phyloP scores from a whole-genome alignment of 2,329 filamentous ascomycete genomes.

The Sporothrix pseudoabietina region DNA sequence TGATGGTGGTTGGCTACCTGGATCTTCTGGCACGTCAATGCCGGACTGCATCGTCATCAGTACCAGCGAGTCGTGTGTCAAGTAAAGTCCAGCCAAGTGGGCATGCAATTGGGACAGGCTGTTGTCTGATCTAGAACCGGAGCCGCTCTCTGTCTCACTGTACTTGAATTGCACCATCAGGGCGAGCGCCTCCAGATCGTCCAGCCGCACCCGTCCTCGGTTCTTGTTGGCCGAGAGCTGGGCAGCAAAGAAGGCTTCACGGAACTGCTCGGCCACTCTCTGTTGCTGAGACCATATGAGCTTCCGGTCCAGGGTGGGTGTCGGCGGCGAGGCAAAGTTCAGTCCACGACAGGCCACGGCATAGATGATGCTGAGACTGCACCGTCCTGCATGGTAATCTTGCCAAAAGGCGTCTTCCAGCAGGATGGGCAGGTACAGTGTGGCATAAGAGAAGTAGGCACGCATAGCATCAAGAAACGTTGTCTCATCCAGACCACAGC shows the following conservation, averaged over 20 bases:
- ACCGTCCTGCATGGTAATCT: slow-evolving; percentile 35
- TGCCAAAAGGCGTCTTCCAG: slow-evolving; percentile 38
- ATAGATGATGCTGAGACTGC: slow-evolving; percentile 36
- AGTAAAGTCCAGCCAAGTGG: slow-evolving; percentile 34
- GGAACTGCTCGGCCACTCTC: slow-evolving; percentile 36
- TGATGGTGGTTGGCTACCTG: not conserved
- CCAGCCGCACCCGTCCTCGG: slow-evolving; percentile 28
- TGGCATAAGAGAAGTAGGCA: slow-evolving; percentile 37
- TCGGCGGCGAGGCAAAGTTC: slow-evolving; percentile 31
- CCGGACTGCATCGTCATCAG: slow-evolving; percentile 36
- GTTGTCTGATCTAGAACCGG: not conserved
- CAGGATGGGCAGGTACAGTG: slow-evolving; percentile 36
- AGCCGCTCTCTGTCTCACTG: not conserved
- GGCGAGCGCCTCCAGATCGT: slow-evolving; percentile 36
- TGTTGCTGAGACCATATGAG: slow-evolving; percentile 37
- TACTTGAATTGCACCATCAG: slow-evolving; percentile 36
- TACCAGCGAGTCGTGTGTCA: slow-evolving; percentile 38
- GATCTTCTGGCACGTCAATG: slow-evolving; percentile 15
- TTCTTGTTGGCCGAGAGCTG: slow-evolving; percentile 27
- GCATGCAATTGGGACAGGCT: slow-evolving; percentile 11
- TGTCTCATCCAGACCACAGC: slow-evolving; percentile 26
- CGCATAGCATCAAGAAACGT: slow-evolving; percentile 33
- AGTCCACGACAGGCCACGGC: slow-evolving; percentile 38
- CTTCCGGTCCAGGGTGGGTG: slow-evolving; percentile 18
- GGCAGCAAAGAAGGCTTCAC: slow-evolving; percentile 34